Evolutionary conservation across 2,329 filamentous ascomycete species (phyloP).

Genomic region (Didymella lethalis): DNA sequence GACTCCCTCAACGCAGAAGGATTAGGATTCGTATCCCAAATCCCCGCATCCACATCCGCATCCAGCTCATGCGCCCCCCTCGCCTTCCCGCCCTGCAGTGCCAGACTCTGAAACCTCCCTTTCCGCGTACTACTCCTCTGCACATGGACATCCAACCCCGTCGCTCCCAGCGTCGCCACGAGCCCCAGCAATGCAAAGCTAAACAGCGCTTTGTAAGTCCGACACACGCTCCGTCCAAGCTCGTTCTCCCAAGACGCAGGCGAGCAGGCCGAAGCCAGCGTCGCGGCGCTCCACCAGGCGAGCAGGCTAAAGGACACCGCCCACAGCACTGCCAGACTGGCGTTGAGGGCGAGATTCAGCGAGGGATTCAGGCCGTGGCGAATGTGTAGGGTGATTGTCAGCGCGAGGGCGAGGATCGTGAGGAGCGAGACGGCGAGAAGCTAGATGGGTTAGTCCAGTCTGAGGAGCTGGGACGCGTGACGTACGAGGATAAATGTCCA

Average conservation of each 20-base stretch:
- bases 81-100: conserved; percentile 44
- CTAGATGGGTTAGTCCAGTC: conserved; percentile 45
- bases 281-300: conserved; percentile 62
- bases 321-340: conserved; percentile 61
- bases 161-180: conserved; percentile 56
- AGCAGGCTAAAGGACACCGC: conserved; percentile 60
- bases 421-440: conserved; percentile 61
- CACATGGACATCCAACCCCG: conserved; percentile 61
- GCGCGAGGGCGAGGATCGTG: conserved; percentile 56
- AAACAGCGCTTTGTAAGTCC: conserved; percentile 68
- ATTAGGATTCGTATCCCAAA: conserved; percentile 38
- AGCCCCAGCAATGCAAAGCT: conserved; percentile 61
- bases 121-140: conserved; percentile 50
- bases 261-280: conserved; percentile 61
- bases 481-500: conserved; percentile 67
- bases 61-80: background rate
- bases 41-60: conserved; percentile 1
- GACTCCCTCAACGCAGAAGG: conserved; percentile 22
- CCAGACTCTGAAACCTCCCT: conserved; percentile 60
- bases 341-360: conserved; percentile 61
- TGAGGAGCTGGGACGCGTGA: background rate
- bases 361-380: conserved; percentile 61
- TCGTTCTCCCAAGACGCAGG: conserved; percentile 61
- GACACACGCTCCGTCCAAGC: conserved; percentile 64
- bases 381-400: conserved; percentile 62